A percentile compares a stretch with the other conserved stretches of the same genome.
Evolutionary conservation across 345 rosid genomes (phyloP).

Genomic region (Sapria himalayana): DNA sequence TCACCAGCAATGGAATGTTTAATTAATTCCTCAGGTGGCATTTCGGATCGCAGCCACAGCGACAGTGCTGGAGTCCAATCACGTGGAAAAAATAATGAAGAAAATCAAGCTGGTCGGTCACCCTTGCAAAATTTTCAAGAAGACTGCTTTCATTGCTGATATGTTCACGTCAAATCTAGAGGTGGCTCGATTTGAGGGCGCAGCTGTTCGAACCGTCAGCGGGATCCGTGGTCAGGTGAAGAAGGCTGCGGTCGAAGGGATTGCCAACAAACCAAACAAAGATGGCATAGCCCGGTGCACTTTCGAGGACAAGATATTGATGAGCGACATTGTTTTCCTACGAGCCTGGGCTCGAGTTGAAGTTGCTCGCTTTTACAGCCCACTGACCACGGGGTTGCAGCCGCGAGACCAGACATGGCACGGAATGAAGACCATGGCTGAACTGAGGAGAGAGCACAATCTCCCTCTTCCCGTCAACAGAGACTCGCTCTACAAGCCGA

Average conservation of each 20-base stretch:
- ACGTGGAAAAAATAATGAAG: constrained; percentile 52
- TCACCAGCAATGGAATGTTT: constrained; percentile 10
- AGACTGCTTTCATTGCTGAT: constrained; percentile 65
- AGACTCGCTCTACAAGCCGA: constrained; percentile 82
- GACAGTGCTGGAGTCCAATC: constrained; percentile 58
- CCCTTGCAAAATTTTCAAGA: constrained; percentile 79
- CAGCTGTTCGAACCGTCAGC: constrained; percentile 67
- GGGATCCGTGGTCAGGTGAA: constrained; percentile 89
- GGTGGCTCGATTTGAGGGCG: constrained; percentile 76
- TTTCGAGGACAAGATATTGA: constrained; percentile 81
- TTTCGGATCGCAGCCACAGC: constrained; percentile 82
- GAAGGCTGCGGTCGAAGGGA: constrained; percentile 75
- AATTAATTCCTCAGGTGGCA: constrained; percentile 29
- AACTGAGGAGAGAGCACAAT: constrained; percentile 54
- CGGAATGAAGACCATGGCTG: constrained; percentile 81
- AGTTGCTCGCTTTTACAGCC: constrained; percentile 54
- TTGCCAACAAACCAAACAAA: constrained; percentile 40
- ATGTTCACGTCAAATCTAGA: constrained; percentile 97
- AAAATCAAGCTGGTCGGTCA: constrained; percentile 75
- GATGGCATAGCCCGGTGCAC: constrained; percentile 91
- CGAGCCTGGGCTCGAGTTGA: constrained; percentile 73
- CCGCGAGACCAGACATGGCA: constrained; percentile 60
- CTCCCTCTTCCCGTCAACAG: constrained; percentile 57
- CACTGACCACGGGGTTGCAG: constrained; percentile 73
- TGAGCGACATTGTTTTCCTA: constrained; percentile 78